Evolutionary conservation across 306 rosid genomes (phyloP).

Genomic region (Inga leiocalycina): DNA sequence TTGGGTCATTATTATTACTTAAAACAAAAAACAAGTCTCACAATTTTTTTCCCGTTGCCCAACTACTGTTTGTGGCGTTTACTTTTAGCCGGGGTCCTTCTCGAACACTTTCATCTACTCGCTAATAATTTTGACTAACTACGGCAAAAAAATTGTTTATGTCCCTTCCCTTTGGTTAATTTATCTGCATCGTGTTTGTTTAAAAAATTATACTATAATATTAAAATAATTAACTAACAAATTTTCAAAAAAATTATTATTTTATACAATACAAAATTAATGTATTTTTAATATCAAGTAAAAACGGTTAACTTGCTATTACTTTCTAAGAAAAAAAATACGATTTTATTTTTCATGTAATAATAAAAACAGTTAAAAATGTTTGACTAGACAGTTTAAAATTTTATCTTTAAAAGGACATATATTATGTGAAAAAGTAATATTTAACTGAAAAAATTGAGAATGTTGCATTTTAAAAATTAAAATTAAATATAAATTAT

Average conservation of each 20-base stretch:
- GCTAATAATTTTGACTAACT: not conserved
- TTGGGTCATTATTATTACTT: not conserved
- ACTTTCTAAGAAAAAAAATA: not conserved
- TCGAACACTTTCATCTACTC: constrained; percentile 20
- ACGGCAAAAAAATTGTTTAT: not conserved
- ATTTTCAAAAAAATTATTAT: not conserved
- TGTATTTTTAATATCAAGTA: not conserved
- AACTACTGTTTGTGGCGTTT: not conserved
- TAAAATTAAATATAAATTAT: too few relatives aligned
- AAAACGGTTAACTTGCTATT: not conserved
- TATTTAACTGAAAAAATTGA: too few relatives aligned
- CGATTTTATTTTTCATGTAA: not conserved
- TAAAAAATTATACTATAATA: not conserved
- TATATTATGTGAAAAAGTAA: too few relatives aligned
- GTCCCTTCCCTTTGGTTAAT: not conserved
- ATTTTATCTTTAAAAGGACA: too few relatives aligned
- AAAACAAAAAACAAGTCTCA: not conserved
- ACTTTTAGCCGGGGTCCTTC: constrained; percentile 28
- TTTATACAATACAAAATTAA: too few relatives aligned
- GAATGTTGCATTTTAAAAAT: too few relatives aligned
- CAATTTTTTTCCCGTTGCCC: not conserved
- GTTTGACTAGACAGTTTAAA: too few relatives aligned
- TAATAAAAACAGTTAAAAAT: not conserved
- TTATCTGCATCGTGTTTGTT: not conserved
- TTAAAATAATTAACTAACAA: not conserved